Evolutionary conservation across 768 basidiomycete genomes (phyloP).

Genomic region (Lactarius vividus): DNA sequence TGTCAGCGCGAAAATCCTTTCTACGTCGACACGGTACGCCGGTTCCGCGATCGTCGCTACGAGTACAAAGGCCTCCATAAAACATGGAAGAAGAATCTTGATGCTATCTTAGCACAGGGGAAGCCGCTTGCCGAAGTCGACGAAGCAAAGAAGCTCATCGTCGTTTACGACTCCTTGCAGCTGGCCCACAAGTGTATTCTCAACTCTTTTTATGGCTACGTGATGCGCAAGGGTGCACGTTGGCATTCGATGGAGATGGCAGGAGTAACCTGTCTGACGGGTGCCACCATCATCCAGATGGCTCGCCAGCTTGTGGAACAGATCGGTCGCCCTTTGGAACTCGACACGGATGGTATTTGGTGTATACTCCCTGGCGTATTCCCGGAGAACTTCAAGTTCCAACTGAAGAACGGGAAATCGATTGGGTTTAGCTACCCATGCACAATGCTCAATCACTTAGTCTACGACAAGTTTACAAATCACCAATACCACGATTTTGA

Average conservation of each 20-base stretch:
- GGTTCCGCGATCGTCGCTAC: conserved; percentile 96
- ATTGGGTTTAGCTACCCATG: conserved; percentile 94
- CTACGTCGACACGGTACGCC: conserved; percentile 97
- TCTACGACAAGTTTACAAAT: conserved; percentile 93
- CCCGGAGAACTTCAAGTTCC: conserved; percentile 97
- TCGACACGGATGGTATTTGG: conserved; percentile 99
- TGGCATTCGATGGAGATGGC: conserved; percentile 99
- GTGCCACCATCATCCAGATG: conserved; percentile 98
- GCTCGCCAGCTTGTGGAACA: conserved; percentile 95
- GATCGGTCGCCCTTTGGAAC: conserved; percentile 93
- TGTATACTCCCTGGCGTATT: conserved; percentile 99
- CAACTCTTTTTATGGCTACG: conserved; percentile 99
- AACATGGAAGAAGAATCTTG: conserved; percentile 99
- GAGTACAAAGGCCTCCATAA: conserved; percentile 99
- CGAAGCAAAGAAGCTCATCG: conserved; percentile 99
- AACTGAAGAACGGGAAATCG: conserved; percentile 81
- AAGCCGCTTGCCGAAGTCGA: conserved; percentile 82
- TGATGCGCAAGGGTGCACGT: conserved; percentile 98
- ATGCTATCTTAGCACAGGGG: conserved; percentile 63
- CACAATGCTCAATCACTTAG: conserved; percentile 99
- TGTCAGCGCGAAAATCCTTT: conserved; percentile 98
- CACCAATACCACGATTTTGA: conserved; percentile 96
- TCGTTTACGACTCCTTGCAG: conserved; percentile 96
- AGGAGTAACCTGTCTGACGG: conserved; percentile 96
- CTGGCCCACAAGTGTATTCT: conserved; percentile 99